These are phyloP conservation scores for Heliophila coronopifolia DNA, from an alignment of 441 rosid genomes.

Conservation along the genomic window DNA sequence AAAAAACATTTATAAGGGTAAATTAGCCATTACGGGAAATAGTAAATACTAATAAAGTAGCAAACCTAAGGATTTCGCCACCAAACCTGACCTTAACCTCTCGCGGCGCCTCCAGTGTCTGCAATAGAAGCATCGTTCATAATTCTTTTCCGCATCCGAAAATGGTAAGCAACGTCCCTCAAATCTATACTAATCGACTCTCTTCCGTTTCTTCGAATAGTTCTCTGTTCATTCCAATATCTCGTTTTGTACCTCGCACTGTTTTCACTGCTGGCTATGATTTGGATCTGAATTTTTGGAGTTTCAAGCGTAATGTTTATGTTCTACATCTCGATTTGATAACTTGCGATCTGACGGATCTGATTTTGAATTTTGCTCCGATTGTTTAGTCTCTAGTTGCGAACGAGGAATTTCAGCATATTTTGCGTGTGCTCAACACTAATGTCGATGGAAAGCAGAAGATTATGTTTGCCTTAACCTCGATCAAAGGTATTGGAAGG, in stretches of 20 bases:
- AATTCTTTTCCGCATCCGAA: not conserved
- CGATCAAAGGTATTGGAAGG: conserved; percentile 81
- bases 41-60: too few species aligned
- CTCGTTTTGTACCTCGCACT: too few species aligned
- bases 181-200: not conserved
- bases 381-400: conserved; percentile 55
- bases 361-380: not conserved
- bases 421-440: conserved; percentile 73
- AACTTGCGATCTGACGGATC: not conserved
- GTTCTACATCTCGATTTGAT: not conserved
- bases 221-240: not conserved
- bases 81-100: not conserved
- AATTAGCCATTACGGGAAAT: too few species aligned
- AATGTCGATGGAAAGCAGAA: conserved; percentile 83
- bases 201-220: not conserved
- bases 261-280: not conserved
- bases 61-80: too few species aligned
- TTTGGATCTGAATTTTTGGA: not conserved
- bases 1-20: too few species aligned
- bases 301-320: not conserved
- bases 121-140: not conserved
- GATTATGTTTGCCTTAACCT: conserved; percentile 73
- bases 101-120: conserved; percentile 13
- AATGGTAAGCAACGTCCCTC: conserved; percentile 14
- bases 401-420: conserved; percentile 72